These are phyloP conservation scores for Asclepias syriaca DNA, from an alignment of 257 asterid genomes.

Conservation along the genomic window DNA sequence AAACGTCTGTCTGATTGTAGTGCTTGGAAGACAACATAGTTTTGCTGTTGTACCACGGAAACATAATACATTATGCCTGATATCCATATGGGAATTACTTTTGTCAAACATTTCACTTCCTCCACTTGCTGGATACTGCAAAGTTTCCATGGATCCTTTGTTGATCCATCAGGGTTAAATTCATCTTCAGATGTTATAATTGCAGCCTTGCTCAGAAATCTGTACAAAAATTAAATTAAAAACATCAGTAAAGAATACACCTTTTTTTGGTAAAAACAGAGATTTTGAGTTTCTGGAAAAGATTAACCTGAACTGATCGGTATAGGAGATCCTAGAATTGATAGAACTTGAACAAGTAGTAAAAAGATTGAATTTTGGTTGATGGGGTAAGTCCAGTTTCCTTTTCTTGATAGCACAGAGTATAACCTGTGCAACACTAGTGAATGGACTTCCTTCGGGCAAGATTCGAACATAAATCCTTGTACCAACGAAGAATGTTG, in stretches of 20 bases:
- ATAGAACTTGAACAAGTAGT: constrained; percentile 14
- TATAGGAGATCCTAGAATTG: constrained; percentile 16
- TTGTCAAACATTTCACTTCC: constrained; percentile 28
- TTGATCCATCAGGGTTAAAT: constrained; percentile 25
- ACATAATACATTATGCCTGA: constrained; percentile 20
- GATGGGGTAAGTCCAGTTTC: constrained; percentile 18
- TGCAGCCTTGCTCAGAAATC: constrained; percentile 29
- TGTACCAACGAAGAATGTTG: constrained; percentile 23
- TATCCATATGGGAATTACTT: constrained; percentile 29
- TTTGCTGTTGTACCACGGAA: constrained; percentile 16
- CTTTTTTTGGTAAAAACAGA: no score
- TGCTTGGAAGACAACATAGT: constrained; percentile 28
- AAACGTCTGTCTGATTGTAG: constrained; percentile 21
- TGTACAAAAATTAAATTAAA: neutral
- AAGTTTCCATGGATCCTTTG: constrained; percentile 29
- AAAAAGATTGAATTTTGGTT: constrained; percentile 14
- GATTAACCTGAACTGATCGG: constrained; percentile 25
- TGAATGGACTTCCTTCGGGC: constrained; percentile 32
- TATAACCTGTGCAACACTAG: constrained; percentile 22
- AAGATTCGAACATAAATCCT: constrained; percentile 23
- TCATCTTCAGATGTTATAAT: constrained; percentile 23
- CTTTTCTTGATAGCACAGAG: constrained; percentile 26
- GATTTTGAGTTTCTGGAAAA: no score
- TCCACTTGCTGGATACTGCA: constrained; percentile 38
- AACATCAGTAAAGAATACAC: no score